Evolutionary conservation across 2,329 filamentous ascomycete genomes (phyloP).

Genomic region (Fusarium concolor): DNA sequence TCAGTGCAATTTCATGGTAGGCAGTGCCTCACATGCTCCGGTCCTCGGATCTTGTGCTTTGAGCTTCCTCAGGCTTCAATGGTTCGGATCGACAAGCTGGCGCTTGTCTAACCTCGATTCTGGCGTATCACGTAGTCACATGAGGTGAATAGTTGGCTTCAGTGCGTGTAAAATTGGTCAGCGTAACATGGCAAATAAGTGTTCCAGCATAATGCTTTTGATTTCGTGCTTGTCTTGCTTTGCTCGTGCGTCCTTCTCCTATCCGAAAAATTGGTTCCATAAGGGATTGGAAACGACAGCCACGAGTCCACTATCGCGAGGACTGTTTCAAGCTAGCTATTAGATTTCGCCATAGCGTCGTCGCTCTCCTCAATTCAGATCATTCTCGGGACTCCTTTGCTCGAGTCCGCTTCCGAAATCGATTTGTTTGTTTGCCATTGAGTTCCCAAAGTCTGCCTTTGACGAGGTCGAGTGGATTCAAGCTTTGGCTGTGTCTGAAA

Average conservation of each 20-base stretch:
- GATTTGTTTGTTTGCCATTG: constrained; percentile 36
- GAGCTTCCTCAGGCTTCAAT: constrained; percentile 5
- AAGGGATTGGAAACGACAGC: constrained; percentile 41
- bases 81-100: constrained; percentile 6
- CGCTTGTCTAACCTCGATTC: constrained; percentile 5
- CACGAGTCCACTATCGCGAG: constrained; percentile 48
- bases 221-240: constrained; percentile 50
- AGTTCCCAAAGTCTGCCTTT: constrained; percentile 46
- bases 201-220: constrained; percentile 48
- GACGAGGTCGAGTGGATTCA: constrained; percentile 48
- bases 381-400: constrained; percentile 35
- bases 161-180: constrained; percentile 24
- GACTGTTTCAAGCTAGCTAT: constrained; percentile 53
- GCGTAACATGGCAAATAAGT: constrained; percentile 19
- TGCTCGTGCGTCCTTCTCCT: constrained; percentile 43
- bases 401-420: constrained; percentile 47
- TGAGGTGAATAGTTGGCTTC: constrained; percentile 15
- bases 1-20: not conserved
- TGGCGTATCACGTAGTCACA: constrained; percentile 36
- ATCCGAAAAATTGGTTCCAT: constrained; percentile 43
- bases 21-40: not conserved
- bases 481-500: constrained; percentile 45
- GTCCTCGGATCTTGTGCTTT: not conserved
- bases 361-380: constrained; percentile 50
- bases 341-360: constrained; percentile 53